A percentile compares a stretch with the other conserved stretches of the same genome.
Evolutionary conservation across 164 flowering plant genomes (phyloP).

Genomic region (Saururus chinensis): DNA sequence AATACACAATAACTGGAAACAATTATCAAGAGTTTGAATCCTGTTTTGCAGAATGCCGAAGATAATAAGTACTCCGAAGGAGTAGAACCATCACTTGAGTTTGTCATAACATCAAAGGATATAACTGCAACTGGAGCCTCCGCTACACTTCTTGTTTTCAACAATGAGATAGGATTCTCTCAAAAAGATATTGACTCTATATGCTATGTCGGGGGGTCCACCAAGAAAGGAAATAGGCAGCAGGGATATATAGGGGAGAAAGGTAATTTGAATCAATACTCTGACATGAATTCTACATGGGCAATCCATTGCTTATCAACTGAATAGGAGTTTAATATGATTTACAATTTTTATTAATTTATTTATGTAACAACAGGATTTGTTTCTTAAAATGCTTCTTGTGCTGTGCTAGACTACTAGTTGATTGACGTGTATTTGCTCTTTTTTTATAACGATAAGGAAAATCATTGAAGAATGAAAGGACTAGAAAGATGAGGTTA

Average conservation of each 20-base stretch:
- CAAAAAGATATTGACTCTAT: slow-evolving; percentile 49
- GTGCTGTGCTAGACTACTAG: no score
- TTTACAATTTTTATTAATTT: no score
- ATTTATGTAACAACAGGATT: no score
- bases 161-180: slow-evolving; percentile 59
- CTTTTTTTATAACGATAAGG: no score
- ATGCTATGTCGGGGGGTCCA: slow-evolving; percentile 55
- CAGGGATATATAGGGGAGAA: slow-evolving; percentile 66
- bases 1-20: no score
- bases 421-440: no score
- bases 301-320: no score
- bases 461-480: no score
- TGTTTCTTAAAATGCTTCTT: no score
- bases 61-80: slow-evolving; percentile 51
- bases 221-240: slow-evolving; percentile 48
- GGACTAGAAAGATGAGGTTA: no score
- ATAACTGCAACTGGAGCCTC: slow-evolving; percentile 56
- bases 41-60: slow-evolving; percentile 48
- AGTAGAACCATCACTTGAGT: slow-evolving; percentile 56
- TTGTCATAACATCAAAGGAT: slow-evolving; percentile 45
- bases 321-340: no score
- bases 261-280: slow-evolving; percentile 22
- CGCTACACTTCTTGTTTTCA: slow-evolving; percentile 48
- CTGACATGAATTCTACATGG: no score
- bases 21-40: neutral